Evolutionary conservation across 2,329 filamentous ascomycete genomes (phyloP), one percentile per base, ranked within the genome.

Genomic region (Rutstroemia sp.): DNA sequence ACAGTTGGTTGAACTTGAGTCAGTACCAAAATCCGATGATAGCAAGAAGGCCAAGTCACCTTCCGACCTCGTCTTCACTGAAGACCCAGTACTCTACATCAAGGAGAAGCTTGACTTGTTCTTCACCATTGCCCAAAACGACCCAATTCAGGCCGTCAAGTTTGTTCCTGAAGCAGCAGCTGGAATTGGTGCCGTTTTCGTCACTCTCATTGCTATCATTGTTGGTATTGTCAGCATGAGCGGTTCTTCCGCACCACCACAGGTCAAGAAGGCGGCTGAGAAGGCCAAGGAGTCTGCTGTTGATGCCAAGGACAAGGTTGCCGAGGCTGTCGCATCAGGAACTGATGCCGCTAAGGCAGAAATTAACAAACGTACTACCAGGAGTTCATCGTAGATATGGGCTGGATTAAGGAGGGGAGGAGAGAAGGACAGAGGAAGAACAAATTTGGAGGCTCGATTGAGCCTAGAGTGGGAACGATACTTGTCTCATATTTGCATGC

Each of bases 81-180:
- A 96, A 63, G 90, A 96, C 79, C 94, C 94, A 49, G 82, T 96
- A 66, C 77, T 77, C 65, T 99, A 88, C 75, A 73, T 96, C 75
- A 89, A 86, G 75, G 89, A 96, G 86, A 97, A 96, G 85, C 73
- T 95, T 60, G 87, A 95, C 66, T 84, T 95, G 62, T 99, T 99
- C 82, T 72, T 94, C 67, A 86, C 85, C 66, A 86, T 97, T 68
- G 88, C 85, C 67, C 79, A 88, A 75, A 79, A 81, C 64, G 87
- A 92, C 71, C 91, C 90, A 52, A 77, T 95, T 68, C 76, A 90
- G 75, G 91, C 91, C 44, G 82, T 92, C 73, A 88, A 90, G 73
- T 88, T 90, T 67, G 88, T 96, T 63, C 94, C 94, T 63, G 94
- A 96, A 76, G 86, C 95, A 66, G 90, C 91, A 62, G 91, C 85